Evolutionary conservation across 129 eudicot species (phyloP), one percentile per base, ranked within the genome.

Genomic region (Ambrosia artemisiifolia): DNA sequence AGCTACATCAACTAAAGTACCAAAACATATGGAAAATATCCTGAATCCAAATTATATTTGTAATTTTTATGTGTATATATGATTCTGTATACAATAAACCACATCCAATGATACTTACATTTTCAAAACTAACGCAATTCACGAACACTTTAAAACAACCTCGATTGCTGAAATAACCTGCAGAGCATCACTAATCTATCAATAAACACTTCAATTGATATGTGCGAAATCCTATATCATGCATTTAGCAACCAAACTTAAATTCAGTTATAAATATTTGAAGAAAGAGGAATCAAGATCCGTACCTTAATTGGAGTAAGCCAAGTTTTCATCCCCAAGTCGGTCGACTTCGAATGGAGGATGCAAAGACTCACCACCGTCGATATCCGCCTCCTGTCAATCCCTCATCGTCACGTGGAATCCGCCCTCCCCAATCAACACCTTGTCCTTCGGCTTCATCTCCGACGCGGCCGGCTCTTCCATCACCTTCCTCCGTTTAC

Each of bases 81-180:
- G 50, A 62, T 63, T 48, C 3, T 42, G 44, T 38, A 65, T 53
- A 42, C 19, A 30, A 54, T 5, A 75, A 53, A 55, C 7, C 35
- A 30, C 48, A 75, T 55, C 61, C 24, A 55, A 18, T 67, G n/a
- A 32, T 0, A 55, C 74, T 76, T 76, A 76, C 80, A 76, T 76
- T 47, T 75, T 66, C 44, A 10, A 33, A 42, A n/a, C 36, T 42
- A 40, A 54, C 42, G 63, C 76, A 60, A 11, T 73, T 72, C 48
- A 60, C 60, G 20, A 46, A 67, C 72, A 17, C 56, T 32, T 67
- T 8, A 55, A 30, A 75, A 44, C 59, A 67, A 46, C 57, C 57
- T 59, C 34, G 46, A 1, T 71, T 57, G 76, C 48, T 64, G 43
- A 54, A 70, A 74, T 50, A 36, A 49, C 67, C 80, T 75, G 74